A percentile compares a stretch with the other conserved stretches of the same genome.
Evolutionary conservation across 805 yeast species (phyloP).

Genomic region (Deakozyma indianensis): DNA sequence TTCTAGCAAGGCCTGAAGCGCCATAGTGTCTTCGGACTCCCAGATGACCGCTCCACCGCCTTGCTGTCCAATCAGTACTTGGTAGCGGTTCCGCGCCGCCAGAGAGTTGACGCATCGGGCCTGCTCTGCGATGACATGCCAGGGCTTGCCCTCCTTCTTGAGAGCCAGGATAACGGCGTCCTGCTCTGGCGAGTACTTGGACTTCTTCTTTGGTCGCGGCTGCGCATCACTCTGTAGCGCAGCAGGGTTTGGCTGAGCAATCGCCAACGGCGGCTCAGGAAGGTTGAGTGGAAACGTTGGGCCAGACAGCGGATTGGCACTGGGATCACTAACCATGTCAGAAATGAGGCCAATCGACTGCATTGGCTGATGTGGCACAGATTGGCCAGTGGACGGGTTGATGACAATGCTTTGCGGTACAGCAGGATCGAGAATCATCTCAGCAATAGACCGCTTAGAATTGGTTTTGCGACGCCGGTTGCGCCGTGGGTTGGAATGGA

Average conservation of each 20-base stretch:
- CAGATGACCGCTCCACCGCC: slow-evolving; percentile 59
- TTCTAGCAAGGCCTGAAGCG: slow-evolving; percentile 41
- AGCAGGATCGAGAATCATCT: slow-evolving; percentile 10
- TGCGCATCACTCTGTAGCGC: slow-evolving; percentile 28
- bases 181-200: slow-evolving; percentile 58
- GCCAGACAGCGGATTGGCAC: slow-evolving; percentile 3
- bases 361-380: slow-evolving; percentile 11
- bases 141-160: slow-evolving; percentile 48
- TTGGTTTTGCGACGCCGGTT: slow-evolving; percentile 11
- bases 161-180: slow-evolving; percentile 48
- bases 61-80: slow-evolving; percentile 70
- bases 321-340: slow-evolving; percentile 3
- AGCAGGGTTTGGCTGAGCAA: slow-evolving; percentile 28
- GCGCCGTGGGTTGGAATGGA: slow-evolving; percentile 4
- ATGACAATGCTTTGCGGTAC: slow-evolving; percentile 7
- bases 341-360: slow-evolving; percentile 9
- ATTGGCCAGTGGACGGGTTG: slow-evolving; percentile 3
- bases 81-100: slow-evolving; percentile 67
- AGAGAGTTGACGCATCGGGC: slow-evolving; percentile 51
- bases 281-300: slow-evolving; percentile 16
- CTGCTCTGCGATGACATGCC: slow-evolving; percentile 61
- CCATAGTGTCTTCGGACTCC: slow-evolving; percentile 39
- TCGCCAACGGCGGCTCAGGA: slow-evolving; percentile 36
- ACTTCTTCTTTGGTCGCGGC: slow-evolving; percentile 42
- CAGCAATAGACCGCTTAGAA: slow-evolving; percentile 15